phyloP scores from a whole-genome alignment of 306 rosid species.

The Carpinus fangiana region DNA sequence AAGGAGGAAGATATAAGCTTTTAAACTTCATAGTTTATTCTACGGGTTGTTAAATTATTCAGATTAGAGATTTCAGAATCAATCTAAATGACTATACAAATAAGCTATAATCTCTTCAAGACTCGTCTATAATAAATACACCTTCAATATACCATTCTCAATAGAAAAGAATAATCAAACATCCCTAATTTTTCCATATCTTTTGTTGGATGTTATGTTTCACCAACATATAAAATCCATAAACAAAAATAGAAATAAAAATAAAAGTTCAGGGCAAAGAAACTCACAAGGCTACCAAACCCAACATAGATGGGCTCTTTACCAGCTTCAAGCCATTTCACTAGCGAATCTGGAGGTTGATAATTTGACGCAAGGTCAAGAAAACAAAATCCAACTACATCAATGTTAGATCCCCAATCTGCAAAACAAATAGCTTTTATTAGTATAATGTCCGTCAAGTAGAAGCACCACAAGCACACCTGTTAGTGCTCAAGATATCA shows the following conservation, averaged over 20 bases:
- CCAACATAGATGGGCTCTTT: slow-evolving; percentile 77
- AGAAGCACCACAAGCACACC: not conserved
- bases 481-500: not conserved
- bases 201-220: not conserved
- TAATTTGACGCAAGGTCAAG: slow-evolving; percentile 92
- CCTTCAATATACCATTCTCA: not conserved
- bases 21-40: not conserved
- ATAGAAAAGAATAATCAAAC: not conserved
- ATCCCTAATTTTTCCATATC: not conserved
- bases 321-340: slow-evolving; percentile 81
- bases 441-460: slow-evolving; percentile 11
- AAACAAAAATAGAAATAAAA: not conserved
- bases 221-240: not conserved
- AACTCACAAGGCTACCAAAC: slow-evolving; percentile 97
- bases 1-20: not conserved
- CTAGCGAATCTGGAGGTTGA: slow-evolving; percentile 70
- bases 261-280: slow-evolving; percentile 6
- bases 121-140: not conserved
- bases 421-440: slow-evolving; percentile 40
- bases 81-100: not conserved
- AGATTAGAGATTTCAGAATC: not conserved
- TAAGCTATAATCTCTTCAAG: not conserved
- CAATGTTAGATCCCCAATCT: slow-evolving; percentile 94
- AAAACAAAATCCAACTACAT: slow-evolving; percentile 96
- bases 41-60: not conserved